Evolutionary conservation across 2,329 filamentous ascomycete genomes (phyloP), one percentile per base, ranked within the genome.

Genomic region (Colletotrichum tanaceti): DNA sequence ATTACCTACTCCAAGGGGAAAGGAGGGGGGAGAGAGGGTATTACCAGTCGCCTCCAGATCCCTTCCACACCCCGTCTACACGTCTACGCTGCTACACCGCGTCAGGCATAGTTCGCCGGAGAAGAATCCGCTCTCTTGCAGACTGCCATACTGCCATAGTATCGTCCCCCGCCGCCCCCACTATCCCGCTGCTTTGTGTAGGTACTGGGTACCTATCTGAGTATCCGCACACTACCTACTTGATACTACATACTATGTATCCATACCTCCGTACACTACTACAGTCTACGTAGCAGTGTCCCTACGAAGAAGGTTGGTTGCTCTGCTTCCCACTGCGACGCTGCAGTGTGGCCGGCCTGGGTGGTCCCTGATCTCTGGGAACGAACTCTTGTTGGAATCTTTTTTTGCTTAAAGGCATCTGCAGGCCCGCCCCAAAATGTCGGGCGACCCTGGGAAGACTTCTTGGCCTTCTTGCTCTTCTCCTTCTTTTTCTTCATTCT

Each of bases 331-430:
- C 46, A 53, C 28, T 66, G 57, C 55, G 22, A 69, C 66, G 55
- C 66, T 68, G 65, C 65, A 59, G 50, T 57, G 62, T 53, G 41
- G 28, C 28, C 50, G 57, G 22, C n/a, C 38, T n/a, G n/a, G n/a
- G n/a, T n/a, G 57, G 66, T 69, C 62, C 66, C 66, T 58, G 66
- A 69, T 66, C 50, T 58, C 50, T 57, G 66, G 66, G 50, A 66
- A 55, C 60, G 50, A 66, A 55, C 60, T 58, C 39, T 32, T n/a
- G n/a, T 58, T 7, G 35, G 18, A 11, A 47, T 22, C 28, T n/a
- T n/a, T n/a, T n/a, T 63, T 44, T 49, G 44, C 54, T 68, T 53
- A 65, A 69, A 60, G 49, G 43, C 16, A 69, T 66, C 66, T 69
- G 62, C 66, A 52, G 54, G 39, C n/a, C n/a, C n/a, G n/a, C n/a